These are phyloP conservation scores for Hypoxylon fragiforme DNA, from an alignment of 495 filamentous ascomycete genomes.

Conservation along the genomic window DNA sequence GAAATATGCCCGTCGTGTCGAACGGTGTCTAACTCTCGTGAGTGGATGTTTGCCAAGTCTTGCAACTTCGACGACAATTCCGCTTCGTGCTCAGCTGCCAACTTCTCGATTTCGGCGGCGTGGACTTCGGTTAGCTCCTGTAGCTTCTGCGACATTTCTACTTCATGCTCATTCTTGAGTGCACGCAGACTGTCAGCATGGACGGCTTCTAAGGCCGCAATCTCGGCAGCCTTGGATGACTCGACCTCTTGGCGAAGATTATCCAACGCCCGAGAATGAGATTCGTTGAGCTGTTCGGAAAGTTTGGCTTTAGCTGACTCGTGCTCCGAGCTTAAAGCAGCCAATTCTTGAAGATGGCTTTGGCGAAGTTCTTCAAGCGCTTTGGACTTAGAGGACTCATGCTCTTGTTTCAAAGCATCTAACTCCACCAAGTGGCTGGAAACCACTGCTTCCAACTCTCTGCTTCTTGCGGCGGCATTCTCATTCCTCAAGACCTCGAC, in stretches of 20 bases:
- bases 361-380: constrained; percentile 26
- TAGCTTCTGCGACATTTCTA: constrained; percentile 17
- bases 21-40: constrained; percentile 15
- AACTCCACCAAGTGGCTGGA: constrained; percentile 31
- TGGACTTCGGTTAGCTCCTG: constrained; percentile 14
- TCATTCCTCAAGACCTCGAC: constrained; percentile 33
- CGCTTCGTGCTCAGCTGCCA: constrained; percentile 24
- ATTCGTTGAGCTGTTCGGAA: constrained; percentile 20
- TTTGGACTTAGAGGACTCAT: constrained; percentile 18
- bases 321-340: constrained; percentile 19
- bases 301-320: constrained; percentile 19
- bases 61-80: constrained; percentile 17
- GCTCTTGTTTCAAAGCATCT: constrained; percentile 24
- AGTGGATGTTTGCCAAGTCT: constrained; percentile 15
- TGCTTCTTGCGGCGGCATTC: constrained; percentile 20
- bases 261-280: constrained; percentile 22
- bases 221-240: constrained; percentile 23
- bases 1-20: constrained; percentile 12
- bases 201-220: constrained; percentile 11
- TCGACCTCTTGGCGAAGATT: constrained; percentile 21
- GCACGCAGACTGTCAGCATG: constrained; percentile 19
- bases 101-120: constrained; percentile 10
- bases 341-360: constrained; percentile 15
- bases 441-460: constrained; percentile 26
- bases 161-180: constrained; percentile 19